phyloP scores from a whole-genome alignment of 208 protist genomes.

The Leishmania major region DNA sequence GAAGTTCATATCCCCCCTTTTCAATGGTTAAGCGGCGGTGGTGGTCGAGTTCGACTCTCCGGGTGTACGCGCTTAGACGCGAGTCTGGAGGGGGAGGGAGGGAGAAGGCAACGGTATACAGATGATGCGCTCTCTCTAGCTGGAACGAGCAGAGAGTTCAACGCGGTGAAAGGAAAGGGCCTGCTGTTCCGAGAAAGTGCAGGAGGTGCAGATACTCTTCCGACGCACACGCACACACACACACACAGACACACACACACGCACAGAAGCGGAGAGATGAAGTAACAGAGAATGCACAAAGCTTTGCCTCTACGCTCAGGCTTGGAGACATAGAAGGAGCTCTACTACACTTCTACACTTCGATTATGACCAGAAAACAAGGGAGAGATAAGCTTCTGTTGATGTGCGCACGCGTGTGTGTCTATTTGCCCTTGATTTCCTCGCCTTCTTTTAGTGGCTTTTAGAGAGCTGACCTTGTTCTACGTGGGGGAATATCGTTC shows the following conservation, averaged over 20 bases:
- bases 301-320: not conserved
- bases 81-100: not conserved
- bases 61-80: not conserved
- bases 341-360: not conserved
- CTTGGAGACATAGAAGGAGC: not conserved
- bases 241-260: not conserved
- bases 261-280: not conserved
- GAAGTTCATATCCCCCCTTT: constrained; percentile 45
- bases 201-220: not conserved
- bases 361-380: not conserved
- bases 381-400: not conserved
- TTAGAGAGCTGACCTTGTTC: not conserved
- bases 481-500: not conserved
- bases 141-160: not conserved
- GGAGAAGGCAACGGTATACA: not conserved
- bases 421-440: not conserved
- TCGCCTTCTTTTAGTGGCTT: not conserved
- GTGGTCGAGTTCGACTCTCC: not conserved
- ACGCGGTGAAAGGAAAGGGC: not conserved
- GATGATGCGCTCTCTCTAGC: not conserved
- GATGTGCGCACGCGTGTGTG: not conserved
- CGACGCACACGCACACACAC: not conserved
- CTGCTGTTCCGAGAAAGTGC: not conserved
- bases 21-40: not conserved
- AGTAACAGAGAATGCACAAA: not conserved